Base-by-base conservation (phyloP, 371 early-diverging fungal species). In the Mortierella sp. region DNA sequence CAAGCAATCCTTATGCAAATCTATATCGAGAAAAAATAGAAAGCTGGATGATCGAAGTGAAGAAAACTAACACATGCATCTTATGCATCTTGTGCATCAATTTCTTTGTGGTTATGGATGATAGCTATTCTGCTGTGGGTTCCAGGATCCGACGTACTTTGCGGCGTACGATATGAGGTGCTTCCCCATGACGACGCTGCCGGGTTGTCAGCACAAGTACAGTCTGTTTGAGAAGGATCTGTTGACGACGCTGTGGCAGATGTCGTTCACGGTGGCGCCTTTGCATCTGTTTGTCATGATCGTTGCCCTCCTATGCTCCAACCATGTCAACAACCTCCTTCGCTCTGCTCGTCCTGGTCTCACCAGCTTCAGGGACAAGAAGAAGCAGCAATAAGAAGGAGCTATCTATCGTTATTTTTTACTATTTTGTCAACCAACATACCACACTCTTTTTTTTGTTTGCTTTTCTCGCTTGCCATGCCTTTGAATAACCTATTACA, bases 151-250 rank as follows among this genome's bases (percentile, higher is more conserved):
- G 16, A 55, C 41, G 3, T 65, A 31, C 44, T 69, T 39, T 66
- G 79, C 53, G 1, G 69, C 34, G 3, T 71, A 71, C 64, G 71
- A 71, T 19, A 44, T 64, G 39, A 48, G 71, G 1, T 90, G 90
- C 39, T 90, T 87, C 73, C 90, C 90, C 10, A 86, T 88, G n/a
- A 90, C 89, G 1, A 65, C 88, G 9, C 69, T 89, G n/a, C 89
- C 88, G 3, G 87, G 87, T 1, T 90, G 90, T 71, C 83, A 82
- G 64, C 86, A 85, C 84, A 90, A 90, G 52, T 89, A 88, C 66
- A 87, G 87, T 41, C 69, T 76, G 4, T 87, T 88, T 52, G 88
- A 86, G 9, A 75, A 77, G 7, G 73, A 83, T 26, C 73, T 79
- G 1, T 53, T 90, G 48, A 86, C 70, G 1, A 71, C 71, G 1